phyloP scores from a whole-genome alignment of 192 early-diverging fungal species.

The Backusella liffmaniae region DNA sequence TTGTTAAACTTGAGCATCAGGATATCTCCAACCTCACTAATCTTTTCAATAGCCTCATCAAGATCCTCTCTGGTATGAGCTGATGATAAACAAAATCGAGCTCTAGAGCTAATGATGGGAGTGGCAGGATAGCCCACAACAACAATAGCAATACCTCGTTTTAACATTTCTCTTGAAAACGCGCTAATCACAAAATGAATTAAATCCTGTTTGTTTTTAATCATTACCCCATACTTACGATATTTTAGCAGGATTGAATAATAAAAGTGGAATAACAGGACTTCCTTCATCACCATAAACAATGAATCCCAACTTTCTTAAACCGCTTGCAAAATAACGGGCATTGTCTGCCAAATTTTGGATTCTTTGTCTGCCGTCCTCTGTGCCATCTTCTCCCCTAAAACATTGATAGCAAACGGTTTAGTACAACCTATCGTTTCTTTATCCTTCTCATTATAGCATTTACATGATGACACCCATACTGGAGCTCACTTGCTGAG shows the following conservation, averaged over 20 bases:
- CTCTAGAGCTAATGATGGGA: conserved; percentile 92
- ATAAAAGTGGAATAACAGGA: conserved; percentile 80
- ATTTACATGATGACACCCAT: conserved; percentile 63
- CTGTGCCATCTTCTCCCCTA: conserved; percentile 58
- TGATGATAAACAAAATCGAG: conserved; percentile 92
- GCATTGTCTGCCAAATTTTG: conserved; percentile 77
- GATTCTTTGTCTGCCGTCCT: conserved; percentile 76
- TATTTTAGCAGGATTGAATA: conserved; percentile 89
- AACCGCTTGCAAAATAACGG: conserved; percentile 68
- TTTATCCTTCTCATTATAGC: conserved; percentile 8
- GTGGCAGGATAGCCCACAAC: conserved; percentile 98
- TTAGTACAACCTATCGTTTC: neutral
- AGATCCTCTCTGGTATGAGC: conserved; percentile 95
- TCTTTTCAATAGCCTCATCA: conserved; percentile 56
- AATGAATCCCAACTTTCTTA: conserved; percentile 81
- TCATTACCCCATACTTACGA: conserved; percentile 32
- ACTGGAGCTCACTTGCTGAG: conserved; percentile 78
- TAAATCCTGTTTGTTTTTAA: neutral
- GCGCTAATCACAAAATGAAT: conserved; percentile 44
- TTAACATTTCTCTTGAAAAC: conserved; percentile 89
- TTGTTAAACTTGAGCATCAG: conserved; percentile 58
- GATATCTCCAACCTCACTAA: conserved; percentile 73
- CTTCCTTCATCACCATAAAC: conserved; percentile 77
- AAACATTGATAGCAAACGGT: neutral
- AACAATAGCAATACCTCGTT: conserved; percentile 87